These are phyloP conservation scores for Neonectria magnoliae DNA, from an alignment of 2,329 filamentous ascomycete genomes.

Conservation along the genomic window DNA sequence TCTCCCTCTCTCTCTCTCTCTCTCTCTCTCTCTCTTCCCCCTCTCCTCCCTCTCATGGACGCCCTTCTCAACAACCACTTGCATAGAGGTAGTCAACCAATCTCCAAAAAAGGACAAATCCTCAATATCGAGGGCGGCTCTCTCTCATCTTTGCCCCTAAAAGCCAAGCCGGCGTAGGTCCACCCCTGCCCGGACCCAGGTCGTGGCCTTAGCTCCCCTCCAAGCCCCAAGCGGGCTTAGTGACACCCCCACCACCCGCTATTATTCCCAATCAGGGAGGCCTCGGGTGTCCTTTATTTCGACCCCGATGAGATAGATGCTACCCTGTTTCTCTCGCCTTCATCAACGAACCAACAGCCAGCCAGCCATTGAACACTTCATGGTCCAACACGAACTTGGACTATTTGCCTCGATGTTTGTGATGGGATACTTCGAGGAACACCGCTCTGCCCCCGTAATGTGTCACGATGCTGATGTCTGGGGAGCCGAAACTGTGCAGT, in stretches of 20 bases:
- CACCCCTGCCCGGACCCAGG: slow-evolving; percentile 34
- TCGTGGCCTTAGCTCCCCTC: slow-evolving; percentile 22
- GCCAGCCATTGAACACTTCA: neutral
- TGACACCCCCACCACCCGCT: slow-evolving; percentile 22
- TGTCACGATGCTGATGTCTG: slow-evolving; percentile 4
- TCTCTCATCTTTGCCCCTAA: neutral
- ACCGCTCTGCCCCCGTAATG: neutral
- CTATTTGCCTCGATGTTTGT: too few relatives aligned
- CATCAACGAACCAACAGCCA: neutral
- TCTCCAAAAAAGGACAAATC: too few relatives aligned
- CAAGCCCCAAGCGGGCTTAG: slow-evolving; percentile 33
- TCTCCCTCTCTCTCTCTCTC: neutral
- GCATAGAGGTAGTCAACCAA: too few relatives aligned
- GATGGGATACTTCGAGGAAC: neutral
- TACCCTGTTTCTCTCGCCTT: neutral
- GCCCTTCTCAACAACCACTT: neutral
- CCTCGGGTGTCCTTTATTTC: slow-evolving; percentile 19
- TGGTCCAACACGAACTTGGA: neutral
- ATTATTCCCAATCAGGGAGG: slow-evolving; percentile 35
- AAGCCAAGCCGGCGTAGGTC: slow-evolving; percentile 34
- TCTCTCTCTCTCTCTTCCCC: neutral
- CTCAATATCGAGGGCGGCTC: neutral
- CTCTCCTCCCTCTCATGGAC: neutral
- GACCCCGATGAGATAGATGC: slow-evolving; percentile 6
- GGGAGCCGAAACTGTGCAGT: slow-evolving; percentile 7